phyloP scores from a whole-genome alignment of 116 monocot genomes.

The Trichopus zeylanicus region DNA sequence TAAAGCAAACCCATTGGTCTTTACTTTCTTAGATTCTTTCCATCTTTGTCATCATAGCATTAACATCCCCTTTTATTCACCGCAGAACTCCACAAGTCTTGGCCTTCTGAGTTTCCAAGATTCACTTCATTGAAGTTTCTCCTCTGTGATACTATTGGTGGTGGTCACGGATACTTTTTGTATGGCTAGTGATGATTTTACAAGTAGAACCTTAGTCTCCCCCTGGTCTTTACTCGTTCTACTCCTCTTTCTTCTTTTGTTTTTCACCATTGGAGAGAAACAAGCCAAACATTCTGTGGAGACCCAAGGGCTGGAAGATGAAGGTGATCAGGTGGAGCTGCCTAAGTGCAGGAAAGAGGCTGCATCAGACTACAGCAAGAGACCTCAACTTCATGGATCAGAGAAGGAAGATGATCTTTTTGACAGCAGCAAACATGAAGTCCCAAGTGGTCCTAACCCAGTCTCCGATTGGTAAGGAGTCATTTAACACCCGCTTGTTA shows the following conservation, averaged over 20 bases:
- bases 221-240: background rate
- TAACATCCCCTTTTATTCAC: too few species aligned
- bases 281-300: background rate
- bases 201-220: background rate
- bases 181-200: background rate
- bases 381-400: background rate
- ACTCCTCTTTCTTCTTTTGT: background rate
- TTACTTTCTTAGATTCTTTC: background rate
- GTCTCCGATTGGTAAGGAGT: slow-evolving; percentile 1
- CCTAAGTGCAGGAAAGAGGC: background rate
- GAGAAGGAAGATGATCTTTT: background rate
- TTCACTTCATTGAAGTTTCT: background rate
- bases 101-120: background rate
- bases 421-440: slow-evolving; percentile 4
- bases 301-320: too few species aligned
- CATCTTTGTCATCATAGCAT: background rate
- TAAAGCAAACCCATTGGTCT: background rate
- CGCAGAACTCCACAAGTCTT: background rate
- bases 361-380: background rate
- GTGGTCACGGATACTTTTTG: background rate
- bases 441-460: slow-evolving; percentile 6
- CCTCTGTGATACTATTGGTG: background rate
- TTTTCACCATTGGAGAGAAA: background rate
- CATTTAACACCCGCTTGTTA: background rate
- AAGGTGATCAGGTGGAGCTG: too few species aligned